Evolutionary conservation across 2,329 filamentous ascomycete species (phyloP).

Genomic region (Penicillium sp.): DNA sequence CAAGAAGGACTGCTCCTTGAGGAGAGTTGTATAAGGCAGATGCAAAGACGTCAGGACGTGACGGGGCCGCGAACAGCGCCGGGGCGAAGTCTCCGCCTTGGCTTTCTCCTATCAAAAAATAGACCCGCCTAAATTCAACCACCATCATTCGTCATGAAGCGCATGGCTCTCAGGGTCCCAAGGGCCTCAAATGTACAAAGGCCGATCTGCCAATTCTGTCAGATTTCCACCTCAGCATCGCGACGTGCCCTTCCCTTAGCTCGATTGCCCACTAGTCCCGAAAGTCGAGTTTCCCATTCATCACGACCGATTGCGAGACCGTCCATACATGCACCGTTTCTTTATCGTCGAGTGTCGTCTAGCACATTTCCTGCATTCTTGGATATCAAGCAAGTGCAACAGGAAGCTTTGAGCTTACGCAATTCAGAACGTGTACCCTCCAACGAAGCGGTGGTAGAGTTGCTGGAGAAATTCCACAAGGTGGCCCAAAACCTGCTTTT

Average conservation of each 20-base stretch:
- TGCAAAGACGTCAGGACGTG: constrained; percentile 25
- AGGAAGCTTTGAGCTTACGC: constrained; percentile 27
- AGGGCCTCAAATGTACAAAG: constrained; percentile 22
- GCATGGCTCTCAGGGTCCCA: constrained; percentile 29
- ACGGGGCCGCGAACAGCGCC: constrained; percentile 19
- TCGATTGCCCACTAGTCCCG: constrained; percentile 9
- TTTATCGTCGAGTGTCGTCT: constrained; percentile 19
- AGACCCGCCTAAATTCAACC: constrained; percentile 7
- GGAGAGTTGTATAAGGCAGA: constrained; percentile 19
- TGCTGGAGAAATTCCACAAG: constrained; percentile 34
- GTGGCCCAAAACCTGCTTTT: constrained; percentile 30
- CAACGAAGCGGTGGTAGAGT: constrained; percentile 30
- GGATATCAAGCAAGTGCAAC: constrained; percentile 29
- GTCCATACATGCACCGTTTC: constrained; percentile 3
- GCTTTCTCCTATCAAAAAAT: constrained; percentile 18
- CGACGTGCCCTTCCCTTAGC: constrained; percentile 19
- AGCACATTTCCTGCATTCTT: constrained; percentile 15
- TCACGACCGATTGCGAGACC: constrained; percentile 10
- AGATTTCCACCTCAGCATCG: constrained; percentile 26
- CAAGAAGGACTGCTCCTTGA: constrained; percentile 10
- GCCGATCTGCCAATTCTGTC: constrained; percentile 38
- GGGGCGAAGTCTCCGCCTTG: constrained; percentile 30
- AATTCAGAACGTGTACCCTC: constrained; percentile 29
- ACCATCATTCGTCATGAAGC: constrained; percentile 29
- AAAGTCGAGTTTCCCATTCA: constrained; percentile 12